Evolutionary conservation across 2,329 filamentous ascomycete genomes (phyloP).

Genomic region (Diaporthe citrichinensis): DNA sequence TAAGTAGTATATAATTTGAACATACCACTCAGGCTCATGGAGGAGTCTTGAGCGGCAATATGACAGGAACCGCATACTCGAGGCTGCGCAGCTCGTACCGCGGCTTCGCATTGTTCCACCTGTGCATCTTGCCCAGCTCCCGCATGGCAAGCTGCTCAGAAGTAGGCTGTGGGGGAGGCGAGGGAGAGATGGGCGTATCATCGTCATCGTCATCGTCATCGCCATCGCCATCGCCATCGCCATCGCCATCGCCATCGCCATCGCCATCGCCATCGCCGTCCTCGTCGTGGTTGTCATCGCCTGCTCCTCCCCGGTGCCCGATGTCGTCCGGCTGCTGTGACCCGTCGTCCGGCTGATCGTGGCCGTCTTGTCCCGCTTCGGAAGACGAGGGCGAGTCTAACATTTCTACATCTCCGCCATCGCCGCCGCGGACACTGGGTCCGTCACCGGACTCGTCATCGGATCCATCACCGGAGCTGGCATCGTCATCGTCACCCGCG

Average conservation of each 20-base stretch:
- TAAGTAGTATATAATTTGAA: neutral
- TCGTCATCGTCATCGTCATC: neutral
- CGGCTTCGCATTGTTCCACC: slow-evolving; percentile 16
- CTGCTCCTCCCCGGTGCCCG: no score
- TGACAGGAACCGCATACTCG: neutral
- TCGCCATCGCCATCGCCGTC: neutral
- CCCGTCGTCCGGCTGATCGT: neutral
- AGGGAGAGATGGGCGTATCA: neutral
- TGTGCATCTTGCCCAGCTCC: slow-evolving; percentile 19
- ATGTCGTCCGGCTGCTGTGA: neutral
- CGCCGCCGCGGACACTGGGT: no score
- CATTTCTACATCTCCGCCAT: neutral
- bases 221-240: neutral
- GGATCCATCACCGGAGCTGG: neutral
- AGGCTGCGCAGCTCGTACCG: slow-evolving; percentile 27
- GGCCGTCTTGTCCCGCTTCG: neutral
- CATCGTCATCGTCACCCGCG: neutral
- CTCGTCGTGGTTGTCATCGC: neutral
- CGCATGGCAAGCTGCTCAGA: neutral
- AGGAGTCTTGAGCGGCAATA: neutral
- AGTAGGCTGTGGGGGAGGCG: neutral
- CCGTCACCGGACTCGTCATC: neutral
- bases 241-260: neutral
- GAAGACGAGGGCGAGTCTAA: neutral
- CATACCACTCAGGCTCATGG: neutral